A percentile compares a stretch with the other conserved stretches of the same genome.
Conservation (phyloP, 2,329 filamentous ascomycete genomes). For the Epichloe baconii region DNA sequence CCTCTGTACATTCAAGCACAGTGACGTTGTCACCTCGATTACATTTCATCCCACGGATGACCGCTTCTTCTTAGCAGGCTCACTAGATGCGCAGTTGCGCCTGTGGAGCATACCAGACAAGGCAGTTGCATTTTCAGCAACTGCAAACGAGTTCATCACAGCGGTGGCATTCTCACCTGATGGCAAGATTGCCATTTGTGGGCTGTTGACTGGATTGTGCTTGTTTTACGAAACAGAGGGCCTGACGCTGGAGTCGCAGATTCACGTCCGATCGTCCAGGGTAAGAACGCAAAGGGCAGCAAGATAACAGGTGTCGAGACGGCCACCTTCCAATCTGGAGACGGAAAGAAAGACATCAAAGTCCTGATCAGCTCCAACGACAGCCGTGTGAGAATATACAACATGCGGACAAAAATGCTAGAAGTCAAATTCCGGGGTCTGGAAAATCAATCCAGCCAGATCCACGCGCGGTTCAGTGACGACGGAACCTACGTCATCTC, state of each 20-base stretch:
- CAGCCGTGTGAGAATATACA: constrained; percentile 81
- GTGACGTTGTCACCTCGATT: constrained; percentile 88
- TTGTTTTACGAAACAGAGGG: constrained; percentile 90
- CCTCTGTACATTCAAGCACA: constrained; percentile 86
- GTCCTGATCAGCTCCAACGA: constrained; percentile 90
- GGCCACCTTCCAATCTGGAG: constrained; percentile 36
- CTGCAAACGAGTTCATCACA: constrained; percentile 77
- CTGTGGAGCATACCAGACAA: constrained; percentile 98
- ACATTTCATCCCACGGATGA: constrained; percentile 91
- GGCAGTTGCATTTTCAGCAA: constrained; percentile 68
- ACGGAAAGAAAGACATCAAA: constrained; percentile 54
- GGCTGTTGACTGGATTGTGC: constrained; percentile 72
- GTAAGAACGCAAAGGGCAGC: constrained; percentile 89
- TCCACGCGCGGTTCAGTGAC: constrained; percentile 78
- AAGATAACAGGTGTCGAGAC: constrained; percentile 94
- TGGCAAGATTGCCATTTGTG: constrained; percentile 79
- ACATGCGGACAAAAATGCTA: constrained; percentile 68
- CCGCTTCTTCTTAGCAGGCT: constrained; percentile 90
- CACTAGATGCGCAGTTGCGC: constrained; percentile 73
- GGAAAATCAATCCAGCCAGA: constrained; percentile 81
- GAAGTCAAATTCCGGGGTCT: constrained; percentile 88
- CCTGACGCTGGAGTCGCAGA: constrained; percentile 68
- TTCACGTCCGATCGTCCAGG: constrained; percentile 89
- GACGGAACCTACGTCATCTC: constrained; percentile 79
- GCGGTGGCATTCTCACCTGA: constrained; percentile 90